Evolutionary conservation across 495 filamentous ascomycete genomes (phyloP).

Genomic region (Podospora comata): DNA sequence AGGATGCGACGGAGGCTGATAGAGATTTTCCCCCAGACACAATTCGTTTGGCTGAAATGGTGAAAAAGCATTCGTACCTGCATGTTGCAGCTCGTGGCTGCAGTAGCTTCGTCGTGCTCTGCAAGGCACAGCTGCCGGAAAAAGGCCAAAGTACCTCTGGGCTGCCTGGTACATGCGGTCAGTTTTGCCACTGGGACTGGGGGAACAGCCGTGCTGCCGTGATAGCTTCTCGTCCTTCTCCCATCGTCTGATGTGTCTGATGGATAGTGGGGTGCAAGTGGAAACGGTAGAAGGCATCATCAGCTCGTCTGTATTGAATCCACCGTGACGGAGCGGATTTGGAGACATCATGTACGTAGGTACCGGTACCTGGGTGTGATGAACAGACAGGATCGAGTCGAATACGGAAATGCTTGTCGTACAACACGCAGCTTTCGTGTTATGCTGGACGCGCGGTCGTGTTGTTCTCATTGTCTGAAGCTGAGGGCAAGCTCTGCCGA

Average conservation of each 20-base stretch:
- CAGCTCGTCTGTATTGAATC: neutral
- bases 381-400: neutral
- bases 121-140: conserved; percentile 21
- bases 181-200: conserved; percentile 8
- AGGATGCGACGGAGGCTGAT: conserved; percentile 17
- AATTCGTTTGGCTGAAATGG: conserved; percentile 13
- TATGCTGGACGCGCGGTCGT: neutral
- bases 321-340: neutral
- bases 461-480: neutral
- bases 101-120: conserved; percentile 12
- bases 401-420: neutral
- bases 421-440: neutral
- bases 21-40: conserved; percentile 13
- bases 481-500: neutral
- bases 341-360: neutral
- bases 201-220: neutral
- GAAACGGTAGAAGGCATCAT: neutral
- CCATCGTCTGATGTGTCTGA: conserved; percentile 7
- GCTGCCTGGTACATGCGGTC: neutral
- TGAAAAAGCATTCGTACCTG: conserved; percentile 26
- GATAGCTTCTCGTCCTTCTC: neutral
- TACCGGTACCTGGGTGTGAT: neutral
- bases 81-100: conserved; percentile 24
- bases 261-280: neutral
- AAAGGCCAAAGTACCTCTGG: conserved; percentile 1